These are phyloP conservation scores for Leishmania braziliensis DNA, from an alignment of 208 protist species.

Conservation along the genomic window DNA sequence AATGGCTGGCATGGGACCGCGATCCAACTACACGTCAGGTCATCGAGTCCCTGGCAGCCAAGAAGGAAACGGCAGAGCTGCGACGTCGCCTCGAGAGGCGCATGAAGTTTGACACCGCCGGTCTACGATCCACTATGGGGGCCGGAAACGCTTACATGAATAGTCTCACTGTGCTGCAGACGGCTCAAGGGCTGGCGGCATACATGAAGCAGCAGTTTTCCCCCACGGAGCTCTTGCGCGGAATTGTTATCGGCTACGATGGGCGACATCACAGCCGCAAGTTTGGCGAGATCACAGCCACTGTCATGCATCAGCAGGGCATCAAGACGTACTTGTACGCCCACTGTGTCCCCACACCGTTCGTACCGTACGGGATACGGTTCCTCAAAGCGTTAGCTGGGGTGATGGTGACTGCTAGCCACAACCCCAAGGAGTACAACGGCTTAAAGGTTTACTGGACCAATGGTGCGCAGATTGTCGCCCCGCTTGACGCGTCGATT, in stretches of 20 bases:
- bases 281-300: constrained; percentile 90
- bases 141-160: constrained; percentile 96
- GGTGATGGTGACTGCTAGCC: constrained; percentile 98
- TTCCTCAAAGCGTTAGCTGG: constrained; percentile 75
- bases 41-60: constrained; percentile 47
- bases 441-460: constrained; percentile 99
- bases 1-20: constrained; percentile 79
- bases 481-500: constrained; percentile 96
- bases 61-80: constrained; percentile 46
- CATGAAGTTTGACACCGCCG: constrained; percentile 96
- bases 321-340: constrained; percentile 90
- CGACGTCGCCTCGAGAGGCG: constrained; percentile 69
- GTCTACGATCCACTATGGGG: constrained; percentile 93
- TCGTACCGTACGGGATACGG: constrained; percentile 86
- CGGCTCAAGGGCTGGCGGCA: constrained; percentile 86
- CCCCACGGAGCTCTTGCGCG: constrained; percentile 35
- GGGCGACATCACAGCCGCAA: constrained; percentile 91
- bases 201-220: constrained; percentile 63
- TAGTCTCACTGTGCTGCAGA: constrained; percentile 95
- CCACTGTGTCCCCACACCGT: constrained; percentile 90
- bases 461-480: constrained; percentile 95
- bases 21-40: constrained; percentile 46
- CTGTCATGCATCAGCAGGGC: constrained; percentile 81
- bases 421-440: constrained; percentile 99
- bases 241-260: constrained; percentile 96